Evolutionary conservation across 495 filamentous ascomycete genomes (phyloP), one percentile per base, ranked within the genome.

Genomic region (Margaritispora aquatica): DNA sequence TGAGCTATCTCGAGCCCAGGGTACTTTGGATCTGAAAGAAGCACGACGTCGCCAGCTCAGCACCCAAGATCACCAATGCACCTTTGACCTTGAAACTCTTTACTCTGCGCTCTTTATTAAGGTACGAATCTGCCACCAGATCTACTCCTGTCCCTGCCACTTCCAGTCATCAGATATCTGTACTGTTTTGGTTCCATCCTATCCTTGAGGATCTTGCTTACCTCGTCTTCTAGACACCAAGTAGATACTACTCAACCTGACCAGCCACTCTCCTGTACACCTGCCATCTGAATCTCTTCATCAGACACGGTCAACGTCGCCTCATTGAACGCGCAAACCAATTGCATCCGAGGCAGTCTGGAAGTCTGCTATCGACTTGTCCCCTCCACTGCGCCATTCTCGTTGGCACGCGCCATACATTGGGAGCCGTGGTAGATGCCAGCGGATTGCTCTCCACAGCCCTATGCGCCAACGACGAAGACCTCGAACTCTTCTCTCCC

Each of bases 391-490:
- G 57, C 57, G 57, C 47, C 57, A 15, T 19, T 15, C 19, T 4
- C 29, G 15, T 21, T 41, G 58, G 58, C 52, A 46, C 38, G 61
- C 61, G 52, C 55, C 55, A 49, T 29, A 34, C 38, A 13, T 47
- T 26, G 31, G 19, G 27, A 22, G 41, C 61, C 55, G 60, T 61
- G 51, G 61, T 66, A 56, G 61, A 66, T 66, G 64, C 61, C 36
- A 49, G 47, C 22, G 53, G 50, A 24, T 48, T 29, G 55, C 47
- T 29, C 58, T 60, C 58, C 55, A 51, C 57, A 66, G 51, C 63
- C 55, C 64, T 64, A 68, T 68, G 66, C 64, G 54, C 66, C 63
- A 63, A 66, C 63, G 63, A 68, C 58, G 63, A 61, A 66, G 46
- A 31, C 48, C 62, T 36, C 63, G 65, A 63, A 58, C 47, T 55